Conservation (phyloP, 768 basidiomycete species). For the Candolleomyces eurysporus region DNA sequence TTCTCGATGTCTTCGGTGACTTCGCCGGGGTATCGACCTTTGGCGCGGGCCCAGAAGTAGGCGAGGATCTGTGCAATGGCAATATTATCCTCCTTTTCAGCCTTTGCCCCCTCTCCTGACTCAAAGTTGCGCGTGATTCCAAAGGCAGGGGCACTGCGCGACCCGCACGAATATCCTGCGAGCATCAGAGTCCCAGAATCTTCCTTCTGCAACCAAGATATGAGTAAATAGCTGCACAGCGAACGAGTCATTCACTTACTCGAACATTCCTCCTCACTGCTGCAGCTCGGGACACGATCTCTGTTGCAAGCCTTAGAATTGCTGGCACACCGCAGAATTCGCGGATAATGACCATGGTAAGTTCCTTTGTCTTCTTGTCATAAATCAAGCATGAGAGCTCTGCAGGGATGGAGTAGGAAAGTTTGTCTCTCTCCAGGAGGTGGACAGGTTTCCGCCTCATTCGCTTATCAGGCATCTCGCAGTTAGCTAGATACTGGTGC, state of each 20-base stretch:
- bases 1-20: background rate
- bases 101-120: background rate
- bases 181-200: background rate
- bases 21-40: background rate
- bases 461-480: background rate
- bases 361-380: background rate
- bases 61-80: background rate
- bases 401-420: background rate
- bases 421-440: background rate
- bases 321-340: background rate
- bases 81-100: background rate
- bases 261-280: background rate
- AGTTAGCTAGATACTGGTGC: background rate
- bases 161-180: background rate
- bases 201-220: constrained; percentile 3
- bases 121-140: background rate
- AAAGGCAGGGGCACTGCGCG: background rate
- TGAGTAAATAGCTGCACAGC: too few relatives aligned
- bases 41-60: background rate
- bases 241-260: too few relatives aligned
- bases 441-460: background rate
- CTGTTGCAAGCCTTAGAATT: too few relatives aligned
- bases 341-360: background rate
- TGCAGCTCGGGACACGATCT: too few relatives aligned
- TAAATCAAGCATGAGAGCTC: background rate